phyloP scores from a whole-genome alignment of 352 stramenopile genomes.

The Phytopythium oedochilum region DNA sequence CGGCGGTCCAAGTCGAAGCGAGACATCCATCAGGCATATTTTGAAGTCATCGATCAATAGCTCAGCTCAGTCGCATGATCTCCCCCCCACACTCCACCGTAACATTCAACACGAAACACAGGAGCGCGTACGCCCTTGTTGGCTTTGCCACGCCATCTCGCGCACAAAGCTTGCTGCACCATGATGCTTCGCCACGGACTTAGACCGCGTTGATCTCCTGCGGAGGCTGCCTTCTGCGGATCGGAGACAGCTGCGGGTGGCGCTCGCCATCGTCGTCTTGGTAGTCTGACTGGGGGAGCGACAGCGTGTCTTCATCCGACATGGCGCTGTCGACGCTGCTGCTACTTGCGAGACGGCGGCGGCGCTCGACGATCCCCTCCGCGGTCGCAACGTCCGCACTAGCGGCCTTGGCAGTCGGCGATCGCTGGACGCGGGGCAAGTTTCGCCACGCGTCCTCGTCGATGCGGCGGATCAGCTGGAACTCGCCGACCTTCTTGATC shows the following conservation, averaged over 20 bases:
- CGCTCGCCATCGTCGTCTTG: conserved; percentile 9
- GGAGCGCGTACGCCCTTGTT: neutral
- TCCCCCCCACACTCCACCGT: neutral
- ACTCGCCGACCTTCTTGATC: conserved; percentile 83
- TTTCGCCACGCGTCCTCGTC: conserved; percentile 81
- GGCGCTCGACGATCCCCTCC: conserved; percentile 6
- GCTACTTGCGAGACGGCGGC: conserved; percentile 27
- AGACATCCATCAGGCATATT: conserved; percentile 16
- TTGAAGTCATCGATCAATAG: conserved; percentile 28
- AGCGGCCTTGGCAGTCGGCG: conserved; percentile 28
- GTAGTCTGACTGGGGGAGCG: conserved; percentile 4
- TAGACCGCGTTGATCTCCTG: conserved; percentile 25
- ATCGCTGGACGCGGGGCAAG: conserved; percentile 63
- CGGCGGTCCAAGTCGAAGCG: conserved; percentile 38
- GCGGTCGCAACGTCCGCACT: neutral
- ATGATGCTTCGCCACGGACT: neutral
- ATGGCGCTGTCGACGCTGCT: conserved; percentile 36
- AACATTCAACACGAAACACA: neutral
- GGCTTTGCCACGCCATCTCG: neutral
- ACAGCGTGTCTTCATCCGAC: conserved; percentile 5
- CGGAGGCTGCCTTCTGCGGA: conserved; percentile 26
- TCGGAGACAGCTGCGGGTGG: conserved; percentile 25
- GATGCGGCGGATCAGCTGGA: conserved; percentile 74
- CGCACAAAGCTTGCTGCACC: neutral
- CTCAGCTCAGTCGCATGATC: neutral